Base-by-base conservation (phyloP, 2,329 filamentous ascomycete genomes). In the Neonectria punicea region DNA sequence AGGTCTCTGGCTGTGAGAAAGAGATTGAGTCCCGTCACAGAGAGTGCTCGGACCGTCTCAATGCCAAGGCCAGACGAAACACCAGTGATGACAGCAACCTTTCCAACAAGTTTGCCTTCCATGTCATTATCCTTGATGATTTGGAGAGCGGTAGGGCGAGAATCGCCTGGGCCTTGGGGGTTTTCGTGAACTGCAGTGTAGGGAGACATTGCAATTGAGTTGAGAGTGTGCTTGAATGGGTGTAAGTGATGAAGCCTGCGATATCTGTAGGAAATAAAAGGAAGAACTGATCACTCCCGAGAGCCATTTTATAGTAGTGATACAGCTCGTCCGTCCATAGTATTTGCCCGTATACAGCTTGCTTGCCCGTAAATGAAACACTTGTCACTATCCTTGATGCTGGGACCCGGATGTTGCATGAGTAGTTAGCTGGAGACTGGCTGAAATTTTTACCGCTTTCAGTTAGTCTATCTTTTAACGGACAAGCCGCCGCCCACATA, bases 71-170 rank as follows among this genome's bases (percentile, higher is more conserved):
- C 61, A 30, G 54, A 59, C 13, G 54, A 58, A 22, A 55, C 65
- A 1, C 69, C 69, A 2, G 67, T 71, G 9, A 71, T 20, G 18
- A 71, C 47, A 1, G 61, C 14, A 1, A 59, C n/a, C 18, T 59
- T 63, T 14, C 51, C 61, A 22, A 20, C 44, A n/a, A 58, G 51
- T 20, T 63, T 63, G 55, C 61, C 61, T 20, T 54, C 50, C 41
- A 63, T 44, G 14, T 44, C 18, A 10, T 55, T 55, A n/a, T 63
- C 61, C 20, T 51, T 58, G 41, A 63, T 50, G 20, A 63, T 59
- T 6, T 59, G 61, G 20, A 71, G 41, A 5, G 69, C 65, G 2
- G 69, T 71, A 5, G 65, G 69, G 0, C 69, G 60, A 10, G 67
- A 50, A n/a, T 71, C 69, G 1, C 69, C 65, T 0, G 69, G 65